Evolutionary conservation across 495 filamentous ascomycete genomes (phyloP).

Genomic region (Aspergillus ellipticus): DNA sequence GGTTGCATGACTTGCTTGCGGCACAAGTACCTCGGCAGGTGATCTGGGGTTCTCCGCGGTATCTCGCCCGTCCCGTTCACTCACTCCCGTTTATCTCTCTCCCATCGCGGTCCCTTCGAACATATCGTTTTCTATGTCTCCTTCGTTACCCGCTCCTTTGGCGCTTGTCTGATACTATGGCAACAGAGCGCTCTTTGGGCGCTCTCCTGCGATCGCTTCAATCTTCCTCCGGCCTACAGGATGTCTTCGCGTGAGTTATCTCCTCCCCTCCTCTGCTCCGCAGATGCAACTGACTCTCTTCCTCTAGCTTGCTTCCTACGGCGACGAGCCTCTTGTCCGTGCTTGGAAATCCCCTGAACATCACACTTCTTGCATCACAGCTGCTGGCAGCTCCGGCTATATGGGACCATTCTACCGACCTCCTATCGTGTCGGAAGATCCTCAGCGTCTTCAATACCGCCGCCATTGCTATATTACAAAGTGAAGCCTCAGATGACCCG

Average conservation of each 20-base stretch:
- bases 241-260: slow-evolving; percentile 52
- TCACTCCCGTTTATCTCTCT: slow-evolving; percentile 8
- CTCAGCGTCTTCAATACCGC: slow-evolving; percentile 88
- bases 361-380: slow-evolving; percentile 87
- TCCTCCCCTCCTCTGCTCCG: slow-evolving; percentile 3
- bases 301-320: slow-evolving; percentile 66
- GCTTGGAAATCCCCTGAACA: slow-evolving; percentile 84
- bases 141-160: background rate
- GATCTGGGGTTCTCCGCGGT: slow-evolving; percentile 35
- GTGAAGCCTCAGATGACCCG: slow-evolving; percentile 44
- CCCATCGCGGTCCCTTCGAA: background rate
- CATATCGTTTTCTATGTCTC: slow-evolving; percentile 2
- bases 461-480: slow-evolving; percentile 59
- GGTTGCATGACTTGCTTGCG: slow-evolving; percentile 41
- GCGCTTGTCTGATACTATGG: slow-evolving; percentile 26
- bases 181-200: slow-evolving; percentile 49
- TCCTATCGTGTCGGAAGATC: slow-evolving; percentile 69
- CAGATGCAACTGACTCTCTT: slow-evolving; percentile 14
- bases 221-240: slow-evolving; percentile 43
- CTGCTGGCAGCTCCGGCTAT: slow-evolving; percentile 81
- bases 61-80: slow-evolving; percentile 3
- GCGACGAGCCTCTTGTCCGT: slow-evolving; percentile 77
- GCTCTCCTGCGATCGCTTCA: slow-evolving; percentile 52
- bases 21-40: slow-evolving; percentile 37
- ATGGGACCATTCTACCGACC: slow-evolving; percentile 71